Evolutionary conservation across 331 rosid species (phyloP).

Genomic region (Ulmus americana): DNA sequence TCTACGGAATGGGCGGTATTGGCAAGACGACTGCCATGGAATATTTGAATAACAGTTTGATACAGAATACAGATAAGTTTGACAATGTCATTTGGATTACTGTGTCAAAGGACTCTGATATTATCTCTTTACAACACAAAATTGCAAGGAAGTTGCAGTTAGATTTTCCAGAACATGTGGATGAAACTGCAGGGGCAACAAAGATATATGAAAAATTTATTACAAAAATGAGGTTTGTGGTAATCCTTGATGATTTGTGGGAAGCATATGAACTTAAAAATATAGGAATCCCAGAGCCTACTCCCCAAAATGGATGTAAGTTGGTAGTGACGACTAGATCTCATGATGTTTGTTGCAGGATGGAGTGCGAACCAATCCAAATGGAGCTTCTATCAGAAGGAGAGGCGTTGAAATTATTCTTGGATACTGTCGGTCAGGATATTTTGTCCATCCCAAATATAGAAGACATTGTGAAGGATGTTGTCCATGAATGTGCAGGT

Average conservation of each 20-base stretch:
- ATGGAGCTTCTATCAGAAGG: not conserved
- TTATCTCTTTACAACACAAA: not conserved
- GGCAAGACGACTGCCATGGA: constrained; percentile 17
- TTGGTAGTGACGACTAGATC: constrained; percentile 1
- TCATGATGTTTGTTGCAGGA: not conserved
- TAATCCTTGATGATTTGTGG: constrained; percentile 19
- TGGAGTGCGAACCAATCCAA: not conserved
- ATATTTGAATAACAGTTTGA: not conserved
- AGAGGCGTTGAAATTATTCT: constrained; percentile 1
- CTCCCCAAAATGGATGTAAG: constrained; percentile 6
- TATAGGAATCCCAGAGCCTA: constrained; percentile 16
- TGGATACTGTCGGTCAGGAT: not conserved
- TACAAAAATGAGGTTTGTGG: not conserved
- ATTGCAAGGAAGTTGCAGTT: not conserved
- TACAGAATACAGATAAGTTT: not conserved
- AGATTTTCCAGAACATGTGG: not conserved
- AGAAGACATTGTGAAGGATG: not conserved
- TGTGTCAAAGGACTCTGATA: not conserved
- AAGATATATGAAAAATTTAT: not conserved
- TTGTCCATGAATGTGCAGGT: not conserved
- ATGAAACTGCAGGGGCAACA: not conserved
- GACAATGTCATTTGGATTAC: not conserved
- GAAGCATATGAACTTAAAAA: not conserved
- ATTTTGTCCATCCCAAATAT: not conserved
- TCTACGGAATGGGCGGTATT: constrained; percentile 24